Conservation (phyloP, 2,329 filamentous ascomycete genomes). For the Cercospora sesami region DNA sequence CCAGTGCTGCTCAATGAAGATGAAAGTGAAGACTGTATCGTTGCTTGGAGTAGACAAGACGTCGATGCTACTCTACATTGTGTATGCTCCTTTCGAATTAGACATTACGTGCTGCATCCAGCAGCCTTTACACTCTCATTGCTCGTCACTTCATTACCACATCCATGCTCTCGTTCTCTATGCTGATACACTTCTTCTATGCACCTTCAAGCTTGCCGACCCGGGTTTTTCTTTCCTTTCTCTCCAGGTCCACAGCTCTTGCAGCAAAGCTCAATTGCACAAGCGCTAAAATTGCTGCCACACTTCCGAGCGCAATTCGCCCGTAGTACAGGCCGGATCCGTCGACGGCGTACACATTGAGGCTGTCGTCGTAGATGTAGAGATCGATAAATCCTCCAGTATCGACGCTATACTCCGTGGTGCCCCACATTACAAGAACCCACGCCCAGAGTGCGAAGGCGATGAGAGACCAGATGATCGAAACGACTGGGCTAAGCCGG, state of each 20-base stretch:
- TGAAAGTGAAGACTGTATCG: background rate
- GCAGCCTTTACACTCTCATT: background rate
- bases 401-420: background rate
- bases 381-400: background rate
- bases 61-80: background rate
- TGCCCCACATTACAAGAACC: constrained; percentile 6
- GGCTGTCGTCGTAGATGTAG: background rate
- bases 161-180: background rate
- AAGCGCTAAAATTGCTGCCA: background rate
- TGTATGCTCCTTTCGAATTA: background rate
- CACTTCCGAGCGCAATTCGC: background rate
- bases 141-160: background rate
- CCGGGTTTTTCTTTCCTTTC: background rate
- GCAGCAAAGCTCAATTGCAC: constrained; percentile 11
- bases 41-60: background rate
- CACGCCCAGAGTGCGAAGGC: background rate
- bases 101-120: background rate
- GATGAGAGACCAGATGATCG: constrained; percentile 13
- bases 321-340: background rate
- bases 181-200: background rate
- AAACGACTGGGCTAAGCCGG: constrained; percentile 2
- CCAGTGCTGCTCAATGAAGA: background rate
- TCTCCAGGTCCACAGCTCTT: constrained; percentile 4
- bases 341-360: background rate
- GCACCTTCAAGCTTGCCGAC: background rate